These are phyloP conservation scores for Wallemia mellicola DNA, from an alignment of 1,284 basidiomycete species.

Conservation along the genomic window DNA sequence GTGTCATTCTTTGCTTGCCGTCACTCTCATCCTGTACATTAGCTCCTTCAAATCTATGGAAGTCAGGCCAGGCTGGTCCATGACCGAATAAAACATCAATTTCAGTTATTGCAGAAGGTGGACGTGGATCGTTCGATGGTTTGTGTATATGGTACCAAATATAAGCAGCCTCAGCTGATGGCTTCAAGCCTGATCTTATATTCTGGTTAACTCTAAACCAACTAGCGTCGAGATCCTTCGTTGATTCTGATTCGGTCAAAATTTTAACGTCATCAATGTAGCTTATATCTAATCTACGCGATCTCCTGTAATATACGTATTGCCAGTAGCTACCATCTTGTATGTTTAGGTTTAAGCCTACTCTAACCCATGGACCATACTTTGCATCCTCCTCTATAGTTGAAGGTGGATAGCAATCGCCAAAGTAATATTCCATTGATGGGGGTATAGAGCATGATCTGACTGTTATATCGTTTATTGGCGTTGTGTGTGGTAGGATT, in stretches of 20 bases:
- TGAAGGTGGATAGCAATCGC: not conserved
- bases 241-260: slow-evolving; percentile 19
- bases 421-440: not conserved
- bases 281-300: slow-evolving; percentile 52
- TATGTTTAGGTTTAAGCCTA: not conserved
- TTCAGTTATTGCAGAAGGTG: slow-evolving; percentile 11
- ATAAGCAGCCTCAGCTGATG: too few relatives aligned
- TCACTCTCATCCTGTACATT: not conserved
- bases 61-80: slow-evolving; percentile 11
- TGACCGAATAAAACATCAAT: slow-evolving; percentile 7
- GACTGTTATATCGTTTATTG: not conserved
- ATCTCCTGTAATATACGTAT: not conserved
- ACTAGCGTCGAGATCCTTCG: slow-evolving; percentile 11
- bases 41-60: slow-evolving; percentile 47
- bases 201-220: slow-evolving; percentile 10
- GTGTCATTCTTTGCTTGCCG: not conserved
- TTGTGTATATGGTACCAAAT: not conserved
- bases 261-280: slow-evolving; percentile 25
- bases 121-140: not conserved
- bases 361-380: slow-evolving; percentile 6
- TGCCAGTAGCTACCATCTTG: not conserved
- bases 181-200: not conserved
- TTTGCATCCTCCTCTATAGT: not conserved
- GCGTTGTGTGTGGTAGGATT: not conserved
- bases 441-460: not conserved